phyloP scores from a whole-genome alignment of 2,329 filamentous ascomycete species.

The Trichoderma koningii region DNA sequence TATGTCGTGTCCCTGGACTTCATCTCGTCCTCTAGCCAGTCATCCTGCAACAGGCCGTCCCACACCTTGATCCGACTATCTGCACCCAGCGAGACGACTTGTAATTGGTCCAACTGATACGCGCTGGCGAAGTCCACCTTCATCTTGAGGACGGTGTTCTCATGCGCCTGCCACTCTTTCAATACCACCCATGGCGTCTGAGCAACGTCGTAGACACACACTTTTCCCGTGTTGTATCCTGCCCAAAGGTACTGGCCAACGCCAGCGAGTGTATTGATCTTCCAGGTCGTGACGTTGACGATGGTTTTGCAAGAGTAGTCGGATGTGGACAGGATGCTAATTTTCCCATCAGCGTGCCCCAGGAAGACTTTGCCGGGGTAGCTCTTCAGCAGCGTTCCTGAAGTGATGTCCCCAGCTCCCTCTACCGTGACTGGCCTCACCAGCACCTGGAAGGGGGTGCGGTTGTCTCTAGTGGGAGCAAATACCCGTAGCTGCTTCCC shows the following conservation, averaged over 20 bases:
- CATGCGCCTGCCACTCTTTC: slow-evolving; percentile 94
- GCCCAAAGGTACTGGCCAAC: slow-evolving; percentile 87
- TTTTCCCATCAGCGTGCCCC: slow-evolving; percentile 89
- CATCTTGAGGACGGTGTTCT: slow-evolving; percentile 77
- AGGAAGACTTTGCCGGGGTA: slow-evolving; percentile 82
- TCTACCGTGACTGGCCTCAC: slow-evolving; percentile 69
- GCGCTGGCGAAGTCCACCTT: slow-evolving; percentile 77
- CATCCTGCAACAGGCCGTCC: slow-evolving; percentile 91
- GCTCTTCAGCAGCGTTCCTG: slow-evolving; percentile 73
- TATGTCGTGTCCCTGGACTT: slow-evolving; percentile 79
- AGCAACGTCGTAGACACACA: slow-evolving; percentile 86
- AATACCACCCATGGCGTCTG: slow-evolving; percentile 83
- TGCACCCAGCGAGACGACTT: slow-evolving; percentile 82
- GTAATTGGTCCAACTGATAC: slow-evolving; percentile 80
- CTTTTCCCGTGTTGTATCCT: slow-evolving; percentile 89
- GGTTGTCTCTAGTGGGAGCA: slow-evolving; percentile 68
- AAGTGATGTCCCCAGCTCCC: slow-evolving; percentile 82
- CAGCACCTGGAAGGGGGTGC: slow-evolving; percentile 72
- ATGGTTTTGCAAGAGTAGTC: slow-evolving; percentile 78
- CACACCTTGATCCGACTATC: slow-evolving; percentile 84
- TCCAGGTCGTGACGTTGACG: slow-evolving; percentile 87
- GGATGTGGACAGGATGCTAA: slow-evolving; percentile 83
- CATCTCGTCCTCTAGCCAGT: slow-evolving; percentile 93
- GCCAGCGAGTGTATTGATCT: slow-evolving; percentile 84
- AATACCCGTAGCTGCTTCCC: slow-evolving; percentile 89